Evolutionary conservation across 495 filamentous ascomycete genomes (phyloP).

Genomic region (Hypoxylon cercidicola): DNA sequence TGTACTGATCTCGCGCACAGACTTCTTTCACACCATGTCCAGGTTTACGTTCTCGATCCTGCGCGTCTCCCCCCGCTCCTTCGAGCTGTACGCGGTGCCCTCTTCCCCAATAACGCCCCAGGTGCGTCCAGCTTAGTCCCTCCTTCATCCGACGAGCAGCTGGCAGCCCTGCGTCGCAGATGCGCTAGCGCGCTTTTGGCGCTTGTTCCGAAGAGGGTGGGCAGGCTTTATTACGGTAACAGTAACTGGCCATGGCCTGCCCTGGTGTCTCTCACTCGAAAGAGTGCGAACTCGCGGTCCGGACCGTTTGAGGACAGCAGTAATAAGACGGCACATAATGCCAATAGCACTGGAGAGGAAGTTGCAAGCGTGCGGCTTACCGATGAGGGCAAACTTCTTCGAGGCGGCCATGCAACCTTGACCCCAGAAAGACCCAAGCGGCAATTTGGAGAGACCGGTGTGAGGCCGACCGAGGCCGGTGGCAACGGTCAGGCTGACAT

Average conservation of each 20-base stretch:
- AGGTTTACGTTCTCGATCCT: slow-evolving; percentile 71
- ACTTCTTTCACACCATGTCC: slow-evolving; percentile 77
- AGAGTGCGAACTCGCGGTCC: slow-evolving; percentile 41
- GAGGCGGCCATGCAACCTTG: slow-evolving; percentile 49
- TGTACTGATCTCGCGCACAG: slow-evolving; percentile 60
- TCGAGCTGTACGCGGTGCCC: slow-evolving; percentile 71
- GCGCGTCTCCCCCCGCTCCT: slow-evolving; percentile 78
- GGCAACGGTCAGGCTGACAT: slow-evolving; percentile 38
- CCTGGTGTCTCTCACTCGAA: slow-evolving; percentile 36
- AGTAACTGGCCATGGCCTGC: slow-evolving; percentile 41
- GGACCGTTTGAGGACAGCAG: slow-evolving; percentile 42
- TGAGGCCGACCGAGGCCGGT: slow-evolving; percentile 42
- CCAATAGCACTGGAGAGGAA: slow-evolving; percentile 44
- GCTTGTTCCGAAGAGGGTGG: slow-evolving; percentile 61
- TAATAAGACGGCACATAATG: slow-evolving; percentile 41
- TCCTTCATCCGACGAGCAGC: slow-evolving; percentile 59
- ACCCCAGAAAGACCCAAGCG: slow-evolving; percentile 54
- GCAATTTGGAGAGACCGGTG: slow-evolving; percentile 47
- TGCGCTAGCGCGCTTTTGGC: slow-evolving; percentile 64
- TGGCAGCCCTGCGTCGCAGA: slow-evolving; percentile 58
- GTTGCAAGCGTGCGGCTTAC: slow-evolving; percentile 44
- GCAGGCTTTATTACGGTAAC: slow-evolving; percentile 62
- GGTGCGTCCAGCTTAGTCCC: slow-evolving; percentile 57
- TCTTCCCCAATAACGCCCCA: slow-evolving; percentile 82
- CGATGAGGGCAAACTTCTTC: slow-evolving; percentile 51